Conservation (phyloP, 2,329 filamentous ascomycete genomes). For the Fusarium buharicum region DNA sequence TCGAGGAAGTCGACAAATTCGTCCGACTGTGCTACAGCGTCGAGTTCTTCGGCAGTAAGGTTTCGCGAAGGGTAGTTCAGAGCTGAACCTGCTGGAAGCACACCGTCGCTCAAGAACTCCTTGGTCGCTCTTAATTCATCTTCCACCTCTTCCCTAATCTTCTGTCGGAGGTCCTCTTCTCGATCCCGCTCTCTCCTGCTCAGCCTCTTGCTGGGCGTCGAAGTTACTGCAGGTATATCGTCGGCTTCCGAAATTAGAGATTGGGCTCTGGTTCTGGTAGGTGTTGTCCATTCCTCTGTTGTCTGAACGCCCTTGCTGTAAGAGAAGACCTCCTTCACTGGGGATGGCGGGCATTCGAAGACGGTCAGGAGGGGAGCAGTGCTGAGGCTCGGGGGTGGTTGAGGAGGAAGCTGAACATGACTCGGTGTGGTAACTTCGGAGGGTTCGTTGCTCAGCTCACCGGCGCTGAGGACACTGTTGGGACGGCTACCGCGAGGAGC, state of each 20-base stretch:
- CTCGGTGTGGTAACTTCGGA: constrained; percentile 67
- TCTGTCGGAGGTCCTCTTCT: constrained; percentile 89
- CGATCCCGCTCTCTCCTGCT: constrained; percentile 83
- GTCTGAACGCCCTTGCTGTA: constrained; percentile 99
- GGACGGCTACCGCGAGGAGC: constrained; percentile 77
- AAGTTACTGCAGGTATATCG: constrained; percentile 63
- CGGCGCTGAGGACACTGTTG: constrained; percentile 85
- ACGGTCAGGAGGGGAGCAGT: constrained; percentile 79
- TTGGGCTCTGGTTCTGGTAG: constrained; percentile 58
- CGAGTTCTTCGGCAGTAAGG: constrained; percentile 84
- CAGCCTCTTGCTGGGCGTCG: constrained; percentile 75
- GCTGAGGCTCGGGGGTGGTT: constrained; percentile 73
- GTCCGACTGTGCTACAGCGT: constrained; percentile 88
- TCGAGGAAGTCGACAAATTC: constrained; percentile 97
- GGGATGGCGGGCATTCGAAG: constrained; percentile 81
- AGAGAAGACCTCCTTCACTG: constrained; percentile 85
- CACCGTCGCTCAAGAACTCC: constrained; percentile 64
- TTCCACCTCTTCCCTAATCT: constrained; percentile 88
- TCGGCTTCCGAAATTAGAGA: constrained; percentile 68
- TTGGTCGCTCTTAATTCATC: constrained; percentile 84
- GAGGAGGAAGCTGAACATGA: constrained; percentile 55
- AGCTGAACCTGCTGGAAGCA: constrained; percentile 37
- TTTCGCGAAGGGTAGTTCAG: constrained; percentile 80
- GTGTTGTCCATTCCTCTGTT: constrained; percentile 74
- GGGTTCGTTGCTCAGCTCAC: constrained; percentile 80